phyloP scores from a whole-genome alignment of 2,329 filamentous ascomycete genomes.

The Trichoderma asperellum region DNA sequence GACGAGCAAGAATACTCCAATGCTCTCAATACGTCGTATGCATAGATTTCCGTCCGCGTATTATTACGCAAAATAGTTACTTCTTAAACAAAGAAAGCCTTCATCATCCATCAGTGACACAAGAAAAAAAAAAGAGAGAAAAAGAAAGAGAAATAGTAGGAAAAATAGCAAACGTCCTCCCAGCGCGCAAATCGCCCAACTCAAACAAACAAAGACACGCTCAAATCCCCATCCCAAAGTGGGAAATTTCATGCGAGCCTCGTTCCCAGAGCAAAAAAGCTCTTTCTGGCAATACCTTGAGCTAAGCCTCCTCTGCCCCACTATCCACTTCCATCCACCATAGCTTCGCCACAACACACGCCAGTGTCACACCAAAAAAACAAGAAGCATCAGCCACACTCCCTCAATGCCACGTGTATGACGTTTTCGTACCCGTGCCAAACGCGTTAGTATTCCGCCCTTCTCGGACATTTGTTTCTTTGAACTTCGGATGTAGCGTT shows the following conservation, averaged over 20 bases:
- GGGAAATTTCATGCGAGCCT: conserved; percentile 13
- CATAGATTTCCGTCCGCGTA: background rate
- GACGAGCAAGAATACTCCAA: no score
- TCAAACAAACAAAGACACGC: background rate
- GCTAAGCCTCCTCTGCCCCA: background rate
- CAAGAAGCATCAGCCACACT: conserved; percentile 10
- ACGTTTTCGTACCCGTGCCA: background rate
- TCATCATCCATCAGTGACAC: background rate
- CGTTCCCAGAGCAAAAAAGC: background rate
- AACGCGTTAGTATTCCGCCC: background rate
- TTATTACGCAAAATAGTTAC: background rate
- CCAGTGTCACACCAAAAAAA: background rate
- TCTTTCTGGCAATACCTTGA: background rate
- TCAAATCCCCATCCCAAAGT: background rate
- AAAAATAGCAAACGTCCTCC: background rate
- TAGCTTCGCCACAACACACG: conserved; percentile 9
- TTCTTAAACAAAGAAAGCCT: background rate
- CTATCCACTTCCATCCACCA: background rate
- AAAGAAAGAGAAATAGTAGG: no score
- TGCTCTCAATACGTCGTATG: no score
- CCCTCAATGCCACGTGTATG: background rate
- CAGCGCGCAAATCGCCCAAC: background rate
- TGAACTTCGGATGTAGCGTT: background rate
- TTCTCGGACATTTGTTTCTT: background rate
- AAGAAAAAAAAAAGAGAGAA: no score